These are phyloP conservation scores for Stentor coeruleus DNA, from an alignment of 73 alveolate genomes.

Conservation along the genomic window DNA sequence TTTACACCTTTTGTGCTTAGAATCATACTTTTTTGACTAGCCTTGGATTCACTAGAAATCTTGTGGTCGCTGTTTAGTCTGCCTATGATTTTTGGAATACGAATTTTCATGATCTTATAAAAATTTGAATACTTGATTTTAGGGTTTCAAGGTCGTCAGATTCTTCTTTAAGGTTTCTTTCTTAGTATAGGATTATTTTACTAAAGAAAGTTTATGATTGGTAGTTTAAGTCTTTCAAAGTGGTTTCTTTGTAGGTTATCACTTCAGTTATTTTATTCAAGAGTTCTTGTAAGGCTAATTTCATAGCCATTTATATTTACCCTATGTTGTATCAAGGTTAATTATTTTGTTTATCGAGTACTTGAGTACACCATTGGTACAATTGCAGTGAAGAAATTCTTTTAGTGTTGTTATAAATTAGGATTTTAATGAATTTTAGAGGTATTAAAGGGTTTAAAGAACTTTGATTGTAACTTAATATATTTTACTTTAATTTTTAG, in stretches of 20 bases:
- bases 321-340: too few species aligned
- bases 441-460: too few species aligned
- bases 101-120: background rate
- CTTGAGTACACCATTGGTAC: too few species aligned
- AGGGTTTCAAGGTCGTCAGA: background rate
- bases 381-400: too few species aligned
- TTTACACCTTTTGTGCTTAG: slow-evolving; percentile 10
- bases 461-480: too few species aligned
- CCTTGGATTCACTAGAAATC: background rate
- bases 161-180: background rate
- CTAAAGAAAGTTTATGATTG: background rate
- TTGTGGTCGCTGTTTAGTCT: background rate
- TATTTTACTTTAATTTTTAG: too few species aligned
- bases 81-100: background rate
- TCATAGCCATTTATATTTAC: background rate
- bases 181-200: background rate
- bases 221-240: background rate
- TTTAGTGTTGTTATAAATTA: too few species aligned
- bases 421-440: too few species aligned
- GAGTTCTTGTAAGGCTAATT: background rate
- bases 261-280: background rate
- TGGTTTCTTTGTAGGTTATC: background rate
- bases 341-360: too few species aligned
- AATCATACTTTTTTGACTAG: background rate
- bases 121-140: background rate